phyloP scores from a whole-genome alignment of 2,329 filamentous ascomycete species.

The Paecilomyces dactylethromorphus region DNA sequence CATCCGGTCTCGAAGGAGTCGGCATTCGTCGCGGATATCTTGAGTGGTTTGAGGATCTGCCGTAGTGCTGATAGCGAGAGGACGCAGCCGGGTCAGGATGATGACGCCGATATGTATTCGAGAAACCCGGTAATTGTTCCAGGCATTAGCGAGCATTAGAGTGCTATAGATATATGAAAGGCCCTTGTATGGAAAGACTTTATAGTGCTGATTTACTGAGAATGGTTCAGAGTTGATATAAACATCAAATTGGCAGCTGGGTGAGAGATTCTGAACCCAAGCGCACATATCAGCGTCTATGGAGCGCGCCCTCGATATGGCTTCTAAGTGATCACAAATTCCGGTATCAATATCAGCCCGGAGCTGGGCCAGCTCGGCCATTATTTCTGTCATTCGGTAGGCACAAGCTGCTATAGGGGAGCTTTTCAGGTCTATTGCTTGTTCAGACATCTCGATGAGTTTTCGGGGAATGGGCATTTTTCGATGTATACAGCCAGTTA shows the following conservation, averaged over 20 bases:
- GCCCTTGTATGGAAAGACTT: neutral
- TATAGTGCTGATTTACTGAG: neutral
- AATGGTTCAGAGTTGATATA: neutral
- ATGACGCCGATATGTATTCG: neutral
- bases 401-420: conserved; percentile 16
- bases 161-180: neutral
- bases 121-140: neutral
- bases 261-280: neutral
- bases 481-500: conserved; percentile 30
- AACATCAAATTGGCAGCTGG: neutral
- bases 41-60: neutral
- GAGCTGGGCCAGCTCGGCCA: conserved; percentile 23
- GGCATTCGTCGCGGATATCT: neutral
- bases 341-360: conserved; percentile 22
- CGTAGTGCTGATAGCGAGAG: neutral
- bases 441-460: conserved; percentile 23
- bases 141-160: neutral
- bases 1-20: neutral
- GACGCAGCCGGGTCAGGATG: neutral
- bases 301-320: neutral
- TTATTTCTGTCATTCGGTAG: conserved; percentile 22
- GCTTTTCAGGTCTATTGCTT: conserved; percentile 18
- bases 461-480: conserved; percentile 22
- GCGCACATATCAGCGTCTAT: neutral
- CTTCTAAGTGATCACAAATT: neutral